These are phyloP conservation scores for Epichloe sibirici DNA, from an alignment of 2,329 filamentous ascomycete species.

Conservation along the genomic window DNA sequence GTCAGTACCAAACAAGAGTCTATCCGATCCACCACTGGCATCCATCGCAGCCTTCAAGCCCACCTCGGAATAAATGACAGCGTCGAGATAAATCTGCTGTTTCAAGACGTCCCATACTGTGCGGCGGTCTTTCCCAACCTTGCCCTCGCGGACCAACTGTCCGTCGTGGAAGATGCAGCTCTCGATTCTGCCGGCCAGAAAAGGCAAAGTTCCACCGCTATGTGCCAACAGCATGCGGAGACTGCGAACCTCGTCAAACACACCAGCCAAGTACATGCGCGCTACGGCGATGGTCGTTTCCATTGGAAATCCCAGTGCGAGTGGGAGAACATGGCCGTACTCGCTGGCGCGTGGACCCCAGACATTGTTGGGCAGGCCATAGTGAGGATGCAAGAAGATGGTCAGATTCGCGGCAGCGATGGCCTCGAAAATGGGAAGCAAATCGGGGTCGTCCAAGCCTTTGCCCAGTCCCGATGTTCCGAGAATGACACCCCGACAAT, in stretches of 20 bases:
- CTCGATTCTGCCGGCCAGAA: slow-evolving; percentile 78
- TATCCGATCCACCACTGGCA: slow-evolving; percentile 54
- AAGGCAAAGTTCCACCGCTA: slow-evolving; percentile 78
- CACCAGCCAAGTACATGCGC: slow-evolving; percentile 74
- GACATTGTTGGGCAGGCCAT: slow-evolving; percentile 69
- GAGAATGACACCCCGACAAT: slow-evolving; percentile 77
- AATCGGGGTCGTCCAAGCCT: slow-evolving; percentile 64
- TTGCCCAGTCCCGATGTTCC: slow-evolving; percentile 71
- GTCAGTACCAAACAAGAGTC: slow-evolving; percentile 71
- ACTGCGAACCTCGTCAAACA: slow-evolving; percentile 63
- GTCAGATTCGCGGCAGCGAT: slow-evolving; percentile 52
- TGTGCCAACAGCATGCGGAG: slow-evolving; percentile 73
- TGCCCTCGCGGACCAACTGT: slow-evolving; percentile 54
- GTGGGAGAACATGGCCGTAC: slow-evolving; percentile 78
- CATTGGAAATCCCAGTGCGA: slow-evolving; percentile 79
- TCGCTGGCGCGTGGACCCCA: slow-evolving; percentile 61
- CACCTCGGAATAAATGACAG: slow-evolving; percentile 69
- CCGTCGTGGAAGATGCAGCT: slow-evolving; percentile 77
- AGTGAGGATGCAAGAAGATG: slow-evolving; percentile 84
- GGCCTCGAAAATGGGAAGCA: slow-evolving; percentile 61
- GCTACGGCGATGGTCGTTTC: slow-evolving; percentile 87
- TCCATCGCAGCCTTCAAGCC: slow-evolving; percentile 60
- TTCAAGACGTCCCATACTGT: slow-evolving; percentile 44
- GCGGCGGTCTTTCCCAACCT: slow-evolving; percentile 33
- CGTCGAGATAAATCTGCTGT: slow-evolving; percentile 77